Conservation (phyloP, 108 stramenopile genomes). For the Cyclotella kingstonii region DNA sequence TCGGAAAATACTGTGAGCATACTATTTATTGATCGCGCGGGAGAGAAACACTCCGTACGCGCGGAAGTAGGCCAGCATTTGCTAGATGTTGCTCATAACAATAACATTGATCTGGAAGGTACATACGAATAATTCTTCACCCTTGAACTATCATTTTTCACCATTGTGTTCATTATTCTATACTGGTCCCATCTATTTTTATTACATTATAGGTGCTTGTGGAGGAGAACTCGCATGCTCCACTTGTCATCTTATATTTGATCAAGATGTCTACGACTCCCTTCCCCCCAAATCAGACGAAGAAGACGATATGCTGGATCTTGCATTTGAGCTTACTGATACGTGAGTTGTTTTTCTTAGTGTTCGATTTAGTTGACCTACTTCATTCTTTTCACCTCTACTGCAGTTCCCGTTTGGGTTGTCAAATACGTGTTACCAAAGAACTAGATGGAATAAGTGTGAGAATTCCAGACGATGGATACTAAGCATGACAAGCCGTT, state of each 20-base stretch:
- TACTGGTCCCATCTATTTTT: not conserved
- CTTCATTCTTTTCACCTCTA: not conserved
- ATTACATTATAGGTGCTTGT: conserved; percentile 58
- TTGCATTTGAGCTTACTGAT: conserved; percentile 96
- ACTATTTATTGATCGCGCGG: conserved; percentile 67
- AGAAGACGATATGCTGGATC: conserved; percentile 99
- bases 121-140: conserved; percentile 1
- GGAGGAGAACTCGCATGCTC: conserved; percentile 87
- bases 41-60: conserved; percentile 58
- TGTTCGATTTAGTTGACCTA: not conserved
- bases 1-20: conserved; percentile 56
- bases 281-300: conserved; percentile 90
- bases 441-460: conserved; percentile 90
- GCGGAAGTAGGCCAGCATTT: conserved; percentile 78
- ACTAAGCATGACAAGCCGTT: no score
- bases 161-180: not conserved
- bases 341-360: conserved; percentile 65
- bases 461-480: conserved; percentile 90
- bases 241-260: conserved; percentile 94
- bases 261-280: conserved; percentile 80
- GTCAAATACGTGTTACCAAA: conserved; percentile 91
- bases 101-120: conserved; percentile 89
- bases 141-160: not conserved
- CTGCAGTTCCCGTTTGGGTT: conserved; percentile 88
- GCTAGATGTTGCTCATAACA: conserved; percentile 80